These are phyloP conservation scores for Trichoderma gracile DNA, from an alignment of 2,329 filamentous ascomycete genomes.

Conservation along the genomic window DNA sequence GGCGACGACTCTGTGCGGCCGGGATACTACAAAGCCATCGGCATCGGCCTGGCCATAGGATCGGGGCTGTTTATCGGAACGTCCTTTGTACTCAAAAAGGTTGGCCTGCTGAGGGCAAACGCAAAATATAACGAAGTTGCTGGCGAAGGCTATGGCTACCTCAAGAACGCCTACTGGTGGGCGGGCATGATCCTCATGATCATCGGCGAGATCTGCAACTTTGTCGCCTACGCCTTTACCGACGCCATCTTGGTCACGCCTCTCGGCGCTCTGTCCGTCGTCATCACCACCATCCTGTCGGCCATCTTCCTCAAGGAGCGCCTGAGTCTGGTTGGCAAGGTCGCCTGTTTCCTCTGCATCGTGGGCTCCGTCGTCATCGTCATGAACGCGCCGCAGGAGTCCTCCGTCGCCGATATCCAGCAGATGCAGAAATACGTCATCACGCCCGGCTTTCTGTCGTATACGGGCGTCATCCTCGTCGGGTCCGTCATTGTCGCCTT, in stretches of 20 bases:
- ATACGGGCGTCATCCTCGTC: conserved; percentile 78
- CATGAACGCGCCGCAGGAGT: conserved; percentile 85
- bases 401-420: conserved; percentile 83
- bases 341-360: conserved; percentile 94
- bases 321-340: conserved; percentile 91
- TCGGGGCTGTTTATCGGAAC: conserved; percentile 92
- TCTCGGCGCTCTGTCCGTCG: conserved; percentile 85
- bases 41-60: conserved; percentile 79
- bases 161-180: conserved; percentile 97
- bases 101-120: conserved; percentile 87
- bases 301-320: conserved; percentile 96
- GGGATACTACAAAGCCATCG: conserved; percentile 75
- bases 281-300: conserved; percentile 86
- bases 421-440: conserved; percentile 90
- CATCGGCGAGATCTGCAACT: conserved; percentile 93
- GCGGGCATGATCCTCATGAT: conserved; percentile 96
- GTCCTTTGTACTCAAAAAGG: conserved; percentile 95
- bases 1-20: conserved; percentile 41
- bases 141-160: conserved; percentile 94
- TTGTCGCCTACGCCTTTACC: conserved; percentile 94
- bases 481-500: conserved; percentile 71
- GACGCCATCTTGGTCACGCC: conserved; percentile 95
- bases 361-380: conserved; percentile 91
- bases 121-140: conserved; percentile 95
- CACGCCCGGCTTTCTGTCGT: conserved; percentile 80